A percentile compares a stretch with the other conserved stretches of the same genome.
Conservation (phyloP, 2,329 filamentous ascomycete genomes). For the Tolypocladium inflatum region DNA sequence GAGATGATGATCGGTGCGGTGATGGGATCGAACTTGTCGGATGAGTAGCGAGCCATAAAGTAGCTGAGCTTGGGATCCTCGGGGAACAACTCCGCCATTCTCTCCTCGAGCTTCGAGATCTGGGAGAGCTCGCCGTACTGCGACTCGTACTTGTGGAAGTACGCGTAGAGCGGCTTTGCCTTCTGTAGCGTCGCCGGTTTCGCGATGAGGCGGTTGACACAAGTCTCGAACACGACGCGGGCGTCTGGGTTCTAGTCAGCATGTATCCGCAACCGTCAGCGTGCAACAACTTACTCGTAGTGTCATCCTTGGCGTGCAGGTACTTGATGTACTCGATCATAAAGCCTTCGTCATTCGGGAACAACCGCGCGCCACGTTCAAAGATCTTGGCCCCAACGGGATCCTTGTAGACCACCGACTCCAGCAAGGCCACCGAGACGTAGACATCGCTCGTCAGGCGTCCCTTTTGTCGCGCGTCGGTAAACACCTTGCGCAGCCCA, state of each 20-base stretch:
- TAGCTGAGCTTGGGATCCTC: slow-evolving; percentile 68
- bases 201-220: slow-evolving; percentile 69
- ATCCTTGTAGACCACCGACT: slow-evolving; percentile 94
- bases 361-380: slow-evolving; percentile 85
- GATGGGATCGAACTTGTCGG: slow-evolving; percentile 68
- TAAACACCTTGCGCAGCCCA: slow-evolving; percentile 81
- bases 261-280: not conserved
- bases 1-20: slow-evolving; percentile 76
- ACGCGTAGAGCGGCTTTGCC: slow-evolving; percentile 77
- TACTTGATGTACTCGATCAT: slow-evolving; percentile 95
- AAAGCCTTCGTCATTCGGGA: slow-evolving; percentile 88
- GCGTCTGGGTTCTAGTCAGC: slow-evolving; percentile 53
- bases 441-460: slow-evolving; percentile 92
- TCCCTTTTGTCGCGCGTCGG: slow-evolving; percentile 77
- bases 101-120: slow-evolving; percentile 79
- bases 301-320: slow-evolving; percentile 82
- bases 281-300: slow-evolving; percentile 63
- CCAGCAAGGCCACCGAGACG: slow-evolving; percentile 83
- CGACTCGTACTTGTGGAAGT: slow-evolving; percentile 93
- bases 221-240: slow-evolving; percentile 90
- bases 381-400: slow-evolving; percentile 90
- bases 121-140: slow-evolving; percentile 88
- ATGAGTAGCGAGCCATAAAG: slow-evolving; percentile 69
- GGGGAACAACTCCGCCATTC: slow-evolving; percentile 91
- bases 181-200: slow-evolving; percentile 67